Conservation (phyloP, 1,284 basidiomycete genomes). For the Ustilago lituana region DNA sequence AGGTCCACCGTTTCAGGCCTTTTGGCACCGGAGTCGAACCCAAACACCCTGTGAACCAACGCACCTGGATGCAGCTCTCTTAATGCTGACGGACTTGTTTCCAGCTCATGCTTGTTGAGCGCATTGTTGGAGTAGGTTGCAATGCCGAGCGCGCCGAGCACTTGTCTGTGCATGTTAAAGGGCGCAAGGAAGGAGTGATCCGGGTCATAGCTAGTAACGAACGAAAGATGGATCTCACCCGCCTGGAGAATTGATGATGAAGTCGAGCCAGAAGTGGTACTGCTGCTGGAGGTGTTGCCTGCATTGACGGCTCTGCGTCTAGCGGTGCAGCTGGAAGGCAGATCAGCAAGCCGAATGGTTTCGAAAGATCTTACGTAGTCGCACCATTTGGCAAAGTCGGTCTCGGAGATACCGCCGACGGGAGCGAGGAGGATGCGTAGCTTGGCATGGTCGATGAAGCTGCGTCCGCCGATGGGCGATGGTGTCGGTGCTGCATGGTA, state of each 20-base stretch:
- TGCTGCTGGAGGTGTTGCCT: conserved; percentile 1
- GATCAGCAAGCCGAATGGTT: conserved; percentile 52
- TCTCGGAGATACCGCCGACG: conserved; percentile 47
- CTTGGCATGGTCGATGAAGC: conserved; percentile 55
- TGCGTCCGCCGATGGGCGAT: conserved; percentile 41
- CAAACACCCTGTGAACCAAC: conserved; percentile 61
- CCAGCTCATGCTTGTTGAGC: conserved; percentile 33
- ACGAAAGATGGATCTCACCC: conserved; percentile 63
- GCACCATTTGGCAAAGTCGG: conserved; percentile 61
- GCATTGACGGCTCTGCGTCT: conserved; percentile 11
- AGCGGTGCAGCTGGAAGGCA: conserved; percentile 41
- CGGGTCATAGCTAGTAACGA: conserved; percentile 63
- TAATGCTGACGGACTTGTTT: conserved; percentile 47
- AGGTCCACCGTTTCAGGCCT: conserved; percentile 51
- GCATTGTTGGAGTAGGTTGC: conserved; percentile 34
- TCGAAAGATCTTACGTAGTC: conserved; percentile 54
- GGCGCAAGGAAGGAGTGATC: conserved; percentile 63
- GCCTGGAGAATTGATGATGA: conserved; percentile 38
- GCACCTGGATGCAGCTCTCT: conserved; percentile 59
- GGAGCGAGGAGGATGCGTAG: conserved; percentile 62
- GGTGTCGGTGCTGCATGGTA: conserved; percentile 36
- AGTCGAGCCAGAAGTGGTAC: not conserved
- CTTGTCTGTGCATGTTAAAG: conserved; percentile 61
- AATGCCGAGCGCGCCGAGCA: conserved; percentile 62
- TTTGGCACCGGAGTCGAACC: conserved; percentile 58